phyloP scores from a whole-genome alignment of 192 early-diverging fungal genomes.

The Thoreauomyces humboldtii region DNA sequence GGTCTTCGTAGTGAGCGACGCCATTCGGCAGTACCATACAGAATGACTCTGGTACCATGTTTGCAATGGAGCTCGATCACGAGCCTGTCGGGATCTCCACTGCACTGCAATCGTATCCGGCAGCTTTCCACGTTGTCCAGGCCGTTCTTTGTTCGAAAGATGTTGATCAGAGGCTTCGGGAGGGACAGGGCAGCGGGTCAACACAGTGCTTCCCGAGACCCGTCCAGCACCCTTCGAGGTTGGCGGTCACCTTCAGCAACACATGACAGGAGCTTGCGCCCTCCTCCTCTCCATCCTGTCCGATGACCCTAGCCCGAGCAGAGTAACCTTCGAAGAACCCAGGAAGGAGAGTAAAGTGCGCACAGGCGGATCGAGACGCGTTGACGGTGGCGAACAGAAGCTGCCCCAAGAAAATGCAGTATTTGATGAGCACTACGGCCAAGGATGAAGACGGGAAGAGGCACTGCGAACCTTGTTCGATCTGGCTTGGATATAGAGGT shows the following conservation, averaged over 20 bases:
- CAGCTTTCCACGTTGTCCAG: slow-evolving; percentile 41
- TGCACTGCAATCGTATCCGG: slow-evolving; percentile 11
- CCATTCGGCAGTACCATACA: neutral
- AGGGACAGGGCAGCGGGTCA: neutral
- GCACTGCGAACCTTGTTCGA: slow-evolving; percentile 43
- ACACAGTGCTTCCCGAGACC: no score
- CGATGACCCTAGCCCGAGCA: slow-evolving; percentile 11
- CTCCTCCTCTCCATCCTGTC: slow-evolving; percentile 19
- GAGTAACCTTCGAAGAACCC: slow-evolving; percentile 68
- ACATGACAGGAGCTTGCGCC: slow-evolving; percentile 32
- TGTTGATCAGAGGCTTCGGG: slow-evolving; percentile 32
- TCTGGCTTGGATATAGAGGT: slow-evolving; percentile 59
- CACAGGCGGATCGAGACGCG: slow-evolving; percentile 64
- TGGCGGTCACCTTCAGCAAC: slow-evolving; percentile 34
- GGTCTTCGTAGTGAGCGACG: neutral
- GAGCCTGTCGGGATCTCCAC: slow-evolving; percentile 30
- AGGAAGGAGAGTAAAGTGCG: slow-evolving; percentile 51
- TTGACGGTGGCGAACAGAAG: slow-evolving; percentile 60
- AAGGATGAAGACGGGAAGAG: no score
- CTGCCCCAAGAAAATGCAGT: slow-evolving; percentile 6
- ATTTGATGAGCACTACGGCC: neutral
- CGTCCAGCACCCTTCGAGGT: no score
- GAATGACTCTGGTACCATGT: slow-evolving; percentile 19
- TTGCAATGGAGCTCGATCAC: slow-evolving; percentile 40
- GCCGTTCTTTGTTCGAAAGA: slow-evolving; percentile 27